These are phyloP conservation scores for Arctium lappa DNA, from an alignment of 129 eudicot species.

Conservation along the genomic window DNA sequence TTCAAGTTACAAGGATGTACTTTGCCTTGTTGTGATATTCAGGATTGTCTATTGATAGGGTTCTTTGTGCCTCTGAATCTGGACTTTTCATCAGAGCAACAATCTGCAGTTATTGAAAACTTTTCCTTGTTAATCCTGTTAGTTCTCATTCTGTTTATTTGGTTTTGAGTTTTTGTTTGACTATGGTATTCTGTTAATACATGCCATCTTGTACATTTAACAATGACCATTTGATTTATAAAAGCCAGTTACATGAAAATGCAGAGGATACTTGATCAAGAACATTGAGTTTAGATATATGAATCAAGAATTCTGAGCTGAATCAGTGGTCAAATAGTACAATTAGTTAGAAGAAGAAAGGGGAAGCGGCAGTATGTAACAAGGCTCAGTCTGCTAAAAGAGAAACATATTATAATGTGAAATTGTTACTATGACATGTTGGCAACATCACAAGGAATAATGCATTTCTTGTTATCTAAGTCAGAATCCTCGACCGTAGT, in stretches of 20 bases:
- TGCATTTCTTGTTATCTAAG: neutral
- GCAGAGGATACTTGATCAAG: neutral
- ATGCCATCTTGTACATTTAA: neutral
- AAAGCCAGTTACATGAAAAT: neutral
- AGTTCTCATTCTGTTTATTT: no score
- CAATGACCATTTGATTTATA: neutral
- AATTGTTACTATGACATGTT: neutral
- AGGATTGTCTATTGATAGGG: no score
- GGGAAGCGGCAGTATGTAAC: neutral
- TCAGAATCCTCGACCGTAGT: neutral
- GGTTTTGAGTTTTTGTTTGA: no score
- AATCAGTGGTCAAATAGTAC: neutral
- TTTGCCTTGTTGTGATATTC: no score
- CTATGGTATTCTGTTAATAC: no score
- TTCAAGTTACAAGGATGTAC: neutral
- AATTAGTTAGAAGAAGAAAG: neutral
- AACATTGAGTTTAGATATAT: neutral
- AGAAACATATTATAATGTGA: neutral
- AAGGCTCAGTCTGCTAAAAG: slow-evolving; percentile 1
- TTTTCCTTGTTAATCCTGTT: no score
- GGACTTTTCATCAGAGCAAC: no score
- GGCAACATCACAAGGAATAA: neutral
- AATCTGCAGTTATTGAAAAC: no score
- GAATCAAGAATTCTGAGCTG: neutral
- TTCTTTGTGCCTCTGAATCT: no score